These are phyloP conservation scores for Solanum medicagineum DNA, from an alignment of 257 asterid genomes.

Conservation along the genomic window DNA sequence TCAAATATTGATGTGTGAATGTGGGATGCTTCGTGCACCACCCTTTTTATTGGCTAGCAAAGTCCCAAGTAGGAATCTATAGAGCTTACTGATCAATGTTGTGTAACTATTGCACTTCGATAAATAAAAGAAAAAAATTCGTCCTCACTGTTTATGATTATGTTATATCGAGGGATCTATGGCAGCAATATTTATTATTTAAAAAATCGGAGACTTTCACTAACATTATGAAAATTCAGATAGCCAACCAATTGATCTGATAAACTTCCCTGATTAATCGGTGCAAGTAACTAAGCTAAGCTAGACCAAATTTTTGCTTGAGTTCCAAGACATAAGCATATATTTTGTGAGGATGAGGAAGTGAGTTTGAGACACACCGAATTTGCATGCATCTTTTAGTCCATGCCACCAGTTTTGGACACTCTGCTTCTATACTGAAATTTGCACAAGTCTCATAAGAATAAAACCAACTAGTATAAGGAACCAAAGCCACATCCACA, in stretches of 20 bases:
- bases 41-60: background rate
- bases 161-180: background rate
- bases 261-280: background rate
- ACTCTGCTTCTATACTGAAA: background rate
- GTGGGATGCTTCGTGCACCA: background rate
- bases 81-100: conserved; percentile 1
- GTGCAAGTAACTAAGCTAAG: background rate
- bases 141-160: background rate
- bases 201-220: background rate
- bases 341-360: conserved; percentile 5
- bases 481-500: background rate
- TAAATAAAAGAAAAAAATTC: background rate
- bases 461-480: conserved; percentile 2
- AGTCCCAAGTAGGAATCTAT: conserved; percentile 1
- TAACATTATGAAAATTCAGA: background rate
- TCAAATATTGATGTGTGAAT: background rate
- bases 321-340: background rate
- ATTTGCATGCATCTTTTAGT: background rate
- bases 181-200: background rate
- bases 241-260: background rate
- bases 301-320: background rate
- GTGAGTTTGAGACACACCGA: background rate
- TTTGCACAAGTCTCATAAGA: background rate
- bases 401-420: background rate
- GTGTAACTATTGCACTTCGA: background rate